Evolutionary conservation across 176 grass and related monocot genomes (phyloP).

Genomic region (Saccharum officinarum): DNA sequence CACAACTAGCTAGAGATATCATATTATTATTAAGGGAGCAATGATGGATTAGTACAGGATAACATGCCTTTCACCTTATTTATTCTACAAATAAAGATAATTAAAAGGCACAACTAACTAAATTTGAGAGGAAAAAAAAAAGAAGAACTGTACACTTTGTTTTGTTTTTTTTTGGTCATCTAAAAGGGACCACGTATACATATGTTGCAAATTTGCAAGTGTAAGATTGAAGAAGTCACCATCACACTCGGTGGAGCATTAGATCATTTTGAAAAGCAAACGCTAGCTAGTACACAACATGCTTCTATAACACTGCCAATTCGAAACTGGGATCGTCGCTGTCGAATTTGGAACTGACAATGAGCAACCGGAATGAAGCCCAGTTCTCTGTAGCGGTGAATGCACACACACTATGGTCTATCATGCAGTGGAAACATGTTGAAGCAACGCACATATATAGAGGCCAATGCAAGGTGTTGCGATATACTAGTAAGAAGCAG

Average conservation of each 20-base stretch:
- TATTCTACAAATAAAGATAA: background rate
- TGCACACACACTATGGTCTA: no score
- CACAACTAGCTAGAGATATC: constrained; percentile 33
- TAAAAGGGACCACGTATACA: background rate
- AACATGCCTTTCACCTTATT: background rate
- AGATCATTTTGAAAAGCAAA: background rate
- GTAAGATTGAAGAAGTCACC: background rate
- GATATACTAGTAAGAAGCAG: no score
- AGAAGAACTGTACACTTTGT: background rate
- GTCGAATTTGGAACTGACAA: background rate
- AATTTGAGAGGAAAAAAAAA: background rate
- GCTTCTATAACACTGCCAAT: background rate
- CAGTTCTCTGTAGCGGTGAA: no score
- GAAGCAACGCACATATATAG: no score
- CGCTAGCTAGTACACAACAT: background rate
- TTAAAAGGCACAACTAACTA: background rate
- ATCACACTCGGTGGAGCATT: background rate
- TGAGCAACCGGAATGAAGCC: no score
- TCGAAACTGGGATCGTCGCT: no score
- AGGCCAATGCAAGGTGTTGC: no score
- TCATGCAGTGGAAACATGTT: no score
- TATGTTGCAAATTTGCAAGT: no score
- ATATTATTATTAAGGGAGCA: constrained; percentile 12
- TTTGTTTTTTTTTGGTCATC: no score
- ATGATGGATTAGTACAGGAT: constrained; percentile 34